phyloP scores from a whole-genome alignment of 1,284 basidiomycete genomes.

The Waitea zeae region DNA sequence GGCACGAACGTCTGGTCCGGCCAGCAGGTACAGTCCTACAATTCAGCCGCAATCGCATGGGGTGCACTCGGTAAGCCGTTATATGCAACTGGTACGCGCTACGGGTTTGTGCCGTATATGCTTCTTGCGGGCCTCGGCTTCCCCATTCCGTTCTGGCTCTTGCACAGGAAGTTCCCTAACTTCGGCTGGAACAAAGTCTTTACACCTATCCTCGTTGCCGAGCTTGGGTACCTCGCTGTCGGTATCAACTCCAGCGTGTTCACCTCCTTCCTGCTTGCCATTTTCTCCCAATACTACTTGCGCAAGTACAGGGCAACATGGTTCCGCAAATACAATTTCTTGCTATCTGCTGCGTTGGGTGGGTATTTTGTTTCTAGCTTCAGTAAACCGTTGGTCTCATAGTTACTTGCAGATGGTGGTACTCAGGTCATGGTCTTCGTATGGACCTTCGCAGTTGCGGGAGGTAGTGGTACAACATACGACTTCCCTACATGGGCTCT shows the following conservation, averaged over 20 bases:
- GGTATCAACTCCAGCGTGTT: constrained; percentile 11
- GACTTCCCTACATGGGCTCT: constrained; percentile 2
- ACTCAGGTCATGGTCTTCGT: constrained; percentile 11
- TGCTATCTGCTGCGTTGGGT: no score
- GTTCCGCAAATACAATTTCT: constrained; percentile 20
- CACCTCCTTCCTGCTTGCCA: constrained; percentile 12
- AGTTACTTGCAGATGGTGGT: constrained; percentile 11
- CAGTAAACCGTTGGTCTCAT: constrained; percentile 3
- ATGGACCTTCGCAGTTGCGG: constrained; percentile 11
- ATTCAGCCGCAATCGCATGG: constrained; percentile 25
- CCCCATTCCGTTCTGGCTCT: constrained; percentile 20
- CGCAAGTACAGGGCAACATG: constrained; percentile 14
- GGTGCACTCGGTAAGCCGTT: constrained; percentile 25
- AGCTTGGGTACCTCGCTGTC: constrained; percentile 10
- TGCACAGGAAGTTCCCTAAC: constrained; percentile 20
- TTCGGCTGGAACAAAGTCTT: constrained; percentile 17
- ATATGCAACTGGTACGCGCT: constrained; percentile 19
- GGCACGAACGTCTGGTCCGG: constrained; percentile 25
- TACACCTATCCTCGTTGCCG: constrained; percentile 15
- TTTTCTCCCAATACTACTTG: constrained; percentile 16
- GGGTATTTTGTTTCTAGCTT: no score
- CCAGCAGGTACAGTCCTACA: constrained; percentile 18
- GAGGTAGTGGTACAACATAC: constrained; percentile 1
- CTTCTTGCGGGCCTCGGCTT: constrained; percentile 19
- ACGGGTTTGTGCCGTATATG: constrained; percentile 19